These are phyloP conservation scores for Malassezia brasiliensis DNA, from an alignment of 1,284 basidiomycete species.

Conservation along the genomic window DNA sequence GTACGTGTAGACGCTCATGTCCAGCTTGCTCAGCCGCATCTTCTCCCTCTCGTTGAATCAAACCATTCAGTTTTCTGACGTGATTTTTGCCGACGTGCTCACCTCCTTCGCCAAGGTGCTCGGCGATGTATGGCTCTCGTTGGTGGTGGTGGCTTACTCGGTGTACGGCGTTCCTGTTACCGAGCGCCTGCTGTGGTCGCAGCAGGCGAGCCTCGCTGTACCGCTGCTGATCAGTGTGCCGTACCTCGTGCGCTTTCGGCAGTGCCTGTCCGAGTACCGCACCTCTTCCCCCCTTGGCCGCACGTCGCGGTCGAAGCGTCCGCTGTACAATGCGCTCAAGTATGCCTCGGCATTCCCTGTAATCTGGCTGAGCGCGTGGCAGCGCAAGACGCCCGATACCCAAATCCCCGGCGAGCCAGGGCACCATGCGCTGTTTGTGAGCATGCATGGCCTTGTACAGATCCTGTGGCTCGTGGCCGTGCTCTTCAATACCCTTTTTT, in stretches of 20 bases:
- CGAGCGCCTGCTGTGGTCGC: slow-evolving; percentile 39
- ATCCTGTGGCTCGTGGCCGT: slow-evolving; percentile 67
- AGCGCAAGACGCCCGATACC: slow-evolving; percentile 18
- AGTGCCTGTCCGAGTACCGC: slow-evolving; percentile 79
- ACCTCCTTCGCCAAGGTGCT: slow-evolving; percentile 95
- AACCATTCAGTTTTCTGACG: slow-evolving; percentile 75
- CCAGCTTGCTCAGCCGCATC: slow-evolving; percentile 57
- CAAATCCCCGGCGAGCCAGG: neutral
- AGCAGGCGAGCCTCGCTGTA: slow-evolving; percentile 52
- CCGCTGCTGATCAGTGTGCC: slow-evolving; percentile 81
- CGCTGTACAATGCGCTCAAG: slow-evolving; percentile 88
- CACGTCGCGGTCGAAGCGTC: slow-evolving; percentile 49
- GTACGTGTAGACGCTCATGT: slow-evolving; percentile 14
- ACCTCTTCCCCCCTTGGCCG: slow-evolving; percentile 21
- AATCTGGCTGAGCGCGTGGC: slow-evolving; percentile 57
- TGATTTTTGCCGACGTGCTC: slow-evolving; percentile 87
- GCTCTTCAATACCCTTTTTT: slow-evolving; percentile 79
- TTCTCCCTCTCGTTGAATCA: slow-evolving; percentile 58
- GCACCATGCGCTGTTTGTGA: neutral
- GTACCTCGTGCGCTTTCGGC: slow-evolving; percentile 79
- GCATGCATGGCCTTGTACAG: neutral
- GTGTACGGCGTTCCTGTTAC: slow-evolving; percentile 18
- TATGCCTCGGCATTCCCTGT: slow-evolving; percentile 97
- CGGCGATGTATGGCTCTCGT: slow-evolving; percentile 81
- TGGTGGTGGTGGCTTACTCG: slow-evolving; percentile 3